These are phyloP conservation scores for Fusarium equiseti DNA, from an alignment of 2,329 filamentous ascomycete species.

Conservation along the genomic window DNA sequence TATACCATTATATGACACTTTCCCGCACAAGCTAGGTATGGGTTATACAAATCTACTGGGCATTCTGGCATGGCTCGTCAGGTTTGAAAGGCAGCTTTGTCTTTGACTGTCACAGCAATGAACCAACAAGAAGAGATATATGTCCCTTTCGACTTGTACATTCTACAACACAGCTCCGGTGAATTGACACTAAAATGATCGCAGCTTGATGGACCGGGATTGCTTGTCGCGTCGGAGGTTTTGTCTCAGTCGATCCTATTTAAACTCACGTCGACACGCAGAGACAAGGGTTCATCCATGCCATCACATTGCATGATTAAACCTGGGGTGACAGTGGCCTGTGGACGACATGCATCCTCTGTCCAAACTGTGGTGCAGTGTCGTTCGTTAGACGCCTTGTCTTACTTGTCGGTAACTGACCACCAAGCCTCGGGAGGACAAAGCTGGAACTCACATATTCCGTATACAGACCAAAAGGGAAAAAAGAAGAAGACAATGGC, in stretches of 20 bases:
- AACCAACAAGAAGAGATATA: neutral
- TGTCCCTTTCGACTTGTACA: neutral
- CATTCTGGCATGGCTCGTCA: neutral
- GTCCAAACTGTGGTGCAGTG: neutral
- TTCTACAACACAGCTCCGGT: conserved; percentile 1
- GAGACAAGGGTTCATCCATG: conserved; percentile 24
- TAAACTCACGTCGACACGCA: conserved; percentile 15
- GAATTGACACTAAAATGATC: conserved; percentile 3
- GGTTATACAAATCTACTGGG: neutral
- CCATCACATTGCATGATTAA: neutral
- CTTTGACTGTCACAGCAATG: neutral
- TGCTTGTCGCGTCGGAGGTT: conserved; percentile 28
- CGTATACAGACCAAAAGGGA: neutral
- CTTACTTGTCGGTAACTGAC: conserved; percentile 19
- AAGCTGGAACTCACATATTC: neutral
- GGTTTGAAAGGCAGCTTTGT: neutral
- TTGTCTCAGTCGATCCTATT: conserved; percentile 31
- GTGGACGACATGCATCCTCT: conserved; percentile 1
- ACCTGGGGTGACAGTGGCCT: neutral
- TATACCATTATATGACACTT: conserved; percentile 18
- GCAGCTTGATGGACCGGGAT: conserved; percentile 24
- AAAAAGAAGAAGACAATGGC: conserved; percentile 4
- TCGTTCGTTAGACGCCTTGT: conserved; percentile 11
- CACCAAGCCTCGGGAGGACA: conserved; percentile 4
- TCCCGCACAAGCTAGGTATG: neutral